A percentile compares a stretch with the other conserved stretches of the same genome.
These are phyloP conservation scores for Sordariomycetes sp. DNA, from an alignment of 2,329 filamentous ascomycete species.

Conservation along the genomic window DNA sequence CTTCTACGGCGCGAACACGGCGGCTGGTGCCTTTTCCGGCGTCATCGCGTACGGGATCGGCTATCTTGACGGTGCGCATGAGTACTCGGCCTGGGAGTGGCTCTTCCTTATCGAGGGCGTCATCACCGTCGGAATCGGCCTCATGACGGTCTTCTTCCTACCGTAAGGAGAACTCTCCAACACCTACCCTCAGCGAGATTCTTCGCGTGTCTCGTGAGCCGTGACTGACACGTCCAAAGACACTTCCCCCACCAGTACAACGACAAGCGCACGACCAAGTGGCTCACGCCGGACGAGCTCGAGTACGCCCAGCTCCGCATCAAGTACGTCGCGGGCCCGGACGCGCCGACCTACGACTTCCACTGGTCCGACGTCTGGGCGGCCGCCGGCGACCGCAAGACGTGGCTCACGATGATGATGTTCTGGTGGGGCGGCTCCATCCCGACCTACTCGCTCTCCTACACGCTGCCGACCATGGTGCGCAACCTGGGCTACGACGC, in stretches of 20 bases:
- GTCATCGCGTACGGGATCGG: conserved; percentile 63
- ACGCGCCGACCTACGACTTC: conserved; percentile 41
- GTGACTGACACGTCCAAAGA: conserved; percentile 71
- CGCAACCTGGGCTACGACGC: conserved; percentile 17
- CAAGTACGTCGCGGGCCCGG: conserved; percentile 36
- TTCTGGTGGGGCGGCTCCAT: conserved; percentile 33
- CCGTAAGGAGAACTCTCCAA: no score
- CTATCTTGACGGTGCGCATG: conserved; percentile 53
- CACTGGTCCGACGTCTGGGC: conserved; percentile 59
- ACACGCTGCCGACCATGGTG: conserved; percentile 49
- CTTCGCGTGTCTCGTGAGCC: conserved; percentile 63
- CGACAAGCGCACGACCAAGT: conserved; percentile 2
- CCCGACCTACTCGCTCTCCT: conserved; percentile 39
- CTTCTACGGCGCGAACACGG: conserved; percentile 56
- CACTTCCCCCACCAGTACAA: conserved; percentile 44
- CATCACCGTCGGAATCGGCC: not conserved
- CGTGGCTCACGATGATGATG: conserved; percentile 35
- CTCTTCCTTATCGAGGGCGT: conserved; percentile 50
- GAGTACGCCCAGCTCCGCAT: conserved; percentile 39
- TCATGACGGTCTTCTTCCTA: not conserved
- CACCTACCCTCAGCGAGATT: conserved; percentile 40
- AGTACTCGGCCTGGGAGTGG: conserved; percentile 56
- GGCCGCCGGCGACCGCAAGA: conserved; percentile 67
- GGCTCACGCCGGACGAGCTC: conserved; percentile 8
- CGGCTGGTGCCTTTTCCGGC: conserved; percentile 64